Evolutionary conservation across 345 rosid species (phyloP), one percentile per base, ranked within the genome.

Genomic region (Theobroma cacao): DNA sequence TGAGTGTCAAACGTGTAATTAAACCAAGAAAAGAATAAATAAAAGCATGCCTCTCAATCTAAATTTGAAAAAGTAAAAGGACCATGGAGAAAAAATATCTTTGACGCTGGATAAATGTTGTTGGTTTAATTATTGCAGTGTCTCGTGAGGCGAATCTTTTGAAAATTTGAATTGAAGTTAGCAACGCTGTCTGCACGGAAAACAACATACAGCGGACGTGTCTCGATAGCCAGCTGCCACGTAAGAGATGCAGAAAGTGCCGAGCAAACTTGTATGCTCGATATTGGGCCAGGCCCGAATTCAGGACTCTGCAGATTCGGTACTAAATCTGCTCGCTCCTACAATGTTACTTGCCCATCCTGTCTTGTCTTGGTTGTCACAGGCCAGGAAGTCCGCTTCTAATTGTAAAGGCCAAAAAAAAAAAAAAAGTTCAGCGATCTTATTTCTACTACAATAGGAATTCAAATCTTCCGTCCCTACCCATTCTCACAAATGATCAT

Each of bases 71-170:
- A 28, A 72, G 59, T 50, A 31, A 15, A 50, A 31, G 75, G 75
- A 34, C 40, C 50, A 50, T 28, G 22, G 12, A 8, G n/a, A 22
- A 31, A 10, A 52, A 48, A n/a, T 24, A 24, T 3, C 3, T 13
- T 47, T 47, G 38, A 40, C 0, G 41, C 4, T 1, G 28, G 0
- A 22, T 9, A 56, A 6, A 1, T 56, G 24, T 22, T 64, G 9
- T 8, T 36, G 7, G 68, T 8, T 17, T 18, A 65, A 36, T 36
- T 65, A 36, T 30, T 20, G 22, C 40, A 2, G 9, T 14, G 38
- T 41, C 38, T 70, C 59, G 17, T 71, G 59, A 20, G 47, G 58
- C 9, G 75, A 48, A 71, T 71, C 60, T 71, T 71, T 71, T 50
- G 60, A 71, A 71, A 71, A 14, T 71, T 71, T 71, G 75, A 71